Evolutionary conservation across 1,284 basidiomycete species (phyloP), one percentile per base, ranked within the genome.

Genomic region (Phlebopus sp.): DNA sequence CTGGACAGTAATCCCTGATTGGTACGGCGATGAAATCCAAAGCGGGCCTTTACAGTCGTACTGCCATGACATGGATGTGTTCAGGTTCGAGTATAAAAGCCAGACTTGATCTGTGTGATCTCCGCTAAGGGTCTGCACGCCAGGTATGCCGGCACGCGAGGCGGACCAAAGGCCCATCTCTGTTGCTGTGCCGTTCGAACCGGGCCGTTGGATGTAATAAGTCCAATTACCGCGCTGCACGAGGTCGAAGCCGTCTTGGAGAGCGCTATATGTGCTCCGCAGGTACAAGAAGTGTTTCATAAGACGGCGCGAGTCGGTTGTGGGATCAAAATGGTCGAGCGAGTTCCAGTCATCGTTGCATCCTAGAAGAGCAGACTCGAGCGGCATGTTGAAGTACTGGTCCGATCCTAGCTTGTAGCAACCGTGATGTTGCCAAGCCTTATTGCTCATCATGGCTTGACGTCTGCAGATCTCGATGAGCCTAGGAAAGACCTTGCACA

Each of bases 301-400:
- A 49, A 90, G 66, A 44, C 91, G 84, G 34, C 86, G 81, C 32
- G 78, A 77, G 57, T 87, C 82, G 3, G 83, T 72, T 0, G 92
- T 94, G 27, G 92, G 90, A 67, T 96, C 92, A 64, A 95, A 94
- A 66, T 95, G 92, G 62, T 96, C 92, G 19, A 93, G 79, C 3
- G 86, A 81, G 64, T 94, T 93, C 88, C 87, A 91, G 57, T 87
- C 82, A 62, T 95, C 90, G 48, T 85, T 60, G 63, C 92, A 96
- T 44, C 91, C 92, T 19, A 90, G 72, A 30, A 91, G 65, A 5
- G 86, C 72, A 57, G 82, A 84, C 51, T 89, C 85, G 53, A 94
- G 73, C 2, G 87, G 86, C 78, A 93, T 88, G 67, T 93, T 89
- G 75, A 84, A 95, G 71, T 92, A 95, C 62, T 95, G 92, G 52